Conservation (phyloP, 2,329 filamentous ascomycete species). For the Hymenoscyphus repandus region DNA sequence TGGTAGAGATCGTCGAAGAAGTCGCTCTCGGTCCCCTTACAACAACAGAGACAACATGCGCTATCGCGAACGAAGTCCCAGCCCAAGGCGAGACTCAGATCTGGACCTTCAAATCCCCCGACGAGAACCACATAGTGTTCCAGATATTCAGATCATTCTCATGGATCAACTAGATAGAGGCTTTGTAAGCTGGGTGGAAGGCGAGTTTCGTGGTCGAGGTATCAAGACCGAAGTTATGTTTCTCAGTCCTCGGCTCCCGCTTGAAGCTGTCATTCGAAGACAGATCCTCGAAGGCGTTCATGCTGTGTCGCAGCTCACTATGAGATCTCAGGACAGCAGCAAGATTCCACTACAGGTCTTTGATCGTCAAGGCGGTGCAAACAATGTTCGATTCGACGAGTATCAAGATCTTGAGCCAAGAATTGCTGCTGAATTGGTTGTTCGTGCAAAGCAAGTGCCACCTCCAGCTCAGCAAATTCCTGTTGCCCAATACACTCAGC, state of each 20-base stretch:
- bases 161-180: constrained; percentile 72
- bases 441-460: constrained; percentile 57
- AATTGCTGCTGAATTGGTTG: constrained; percentile 75
- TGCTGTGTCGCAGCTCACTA: constrained; percentile 73
- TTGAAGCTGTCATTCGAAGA: constrained; percentile 73
- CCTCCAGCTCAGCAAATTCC: constrained; percentile 28
- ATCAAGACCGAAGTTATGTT: constrained; percentile 76
- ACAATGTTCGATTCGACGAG: constrained; percentile 78
- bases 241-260: constrained; percentile 69
- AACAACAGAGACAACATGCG: constrained; percentile 41
- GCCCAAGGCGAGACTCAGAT: constrained; percentile 57
- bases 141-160: constrained; percentile 84
- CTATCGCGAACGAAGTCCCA: constrained; percentile 66
- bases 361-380: constrained; percentile 67
- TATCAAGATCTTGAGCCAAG: constrained; percentile 77
- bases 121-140: constrained; percentile 68
- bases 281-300: constrained; percentile 87
- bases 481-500: constrained; percentile 31
- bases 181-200: constrained; percentile 79
- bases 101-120: constrained; percentile 66
- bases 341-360: constrained; percentile 83
- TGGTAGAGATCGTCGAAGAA: constrained; percentile 42
- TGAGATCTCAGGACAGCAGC: constrained; percentile 60
- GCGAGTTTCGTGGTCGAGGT: constrained; percentile 64
- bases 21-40: constrained; percentile 65